phyloP scores from a whole-genome alignment of 495 filamentous ascomycete species.

The Talaromyces thailandensis region DNA sequence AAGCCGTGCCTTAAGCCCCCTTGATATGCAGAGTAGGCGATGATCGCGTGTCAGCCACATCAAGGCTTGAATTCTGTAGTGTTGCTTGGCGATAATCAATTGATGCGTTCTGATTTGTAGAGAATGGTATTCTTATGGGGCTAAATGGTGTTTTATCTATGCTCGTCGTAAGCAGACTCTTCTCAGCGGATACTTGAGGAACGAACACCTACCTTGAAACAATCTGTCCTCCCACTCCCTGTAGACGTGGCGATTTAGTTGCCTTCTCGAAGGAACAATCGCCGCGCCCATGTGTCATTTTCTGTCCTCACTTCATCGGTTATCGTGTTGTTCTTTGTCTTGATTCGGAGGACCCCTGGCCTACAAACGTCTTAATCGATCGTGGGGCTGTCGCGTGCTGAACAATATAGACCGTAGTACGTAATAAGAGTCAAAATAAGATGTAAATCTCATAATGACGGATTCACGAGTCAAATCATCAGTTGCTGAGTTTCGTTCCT shows the following conservation, averaged over 20 bases:
- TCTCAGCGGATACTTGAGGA: background rate
- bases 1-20: background rate
- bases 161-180: background rate
- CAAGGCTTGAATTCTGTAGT: background rate
- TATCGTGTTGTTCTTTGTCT: background rate
- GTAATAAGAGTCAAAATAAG: too few species aligned
- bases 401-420: background rate
- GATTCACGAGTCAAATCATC: background rate
- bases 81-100: background rate
- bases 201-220: background rate
- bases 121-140: background rate
- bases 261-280: background rate
- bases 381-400: background rate
- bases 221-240: background rate
- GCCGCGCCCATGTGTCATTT: background rate
- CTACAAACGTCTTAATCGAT: background rate
- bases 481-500: background rate
- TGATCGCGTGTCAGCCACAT: background rate
- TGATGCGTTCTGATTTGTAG: background rate
- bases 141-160: background rate
- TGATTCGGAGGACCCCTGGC: background rate
- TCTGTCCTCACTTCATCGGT: background rate
- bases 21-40: background rate
- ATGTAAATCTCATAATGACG: background rate
- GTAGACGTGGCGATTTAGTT: background rate